Base-by-base conservation (phyloP, 495 filamentous ascomycete species). In the Arthonia radiata region DNA sequence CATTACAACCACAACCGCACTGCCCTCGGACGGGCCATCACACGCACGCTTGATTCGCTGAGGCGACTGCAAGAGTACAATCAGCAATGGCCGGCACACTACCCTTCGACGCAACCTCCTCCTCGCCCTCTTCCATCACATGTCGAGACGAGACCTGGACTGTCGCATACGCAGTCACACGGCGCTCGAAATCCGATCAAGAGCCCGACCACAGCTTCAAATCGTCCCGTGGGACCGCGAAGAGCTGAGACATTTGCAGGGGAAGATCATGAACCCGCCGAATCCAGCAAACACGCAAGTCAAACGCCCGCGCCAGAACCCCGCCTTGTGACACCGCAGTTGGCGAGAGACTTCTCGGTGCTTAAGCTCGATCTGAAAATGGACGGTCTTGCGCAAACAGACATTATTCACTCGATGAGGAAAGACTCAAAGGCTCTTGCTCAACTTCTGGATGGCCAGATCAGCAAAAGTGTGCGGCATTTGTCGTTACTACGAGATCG, bases 341-440 rank as follows among this genome's bases (percentile, higher is more conserved):
- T 93, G 31, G 79, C 82, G 3, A 79, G 92, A 28, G 77, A 97
- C 33, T 97, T 94, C 37, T 91, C 81, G 0, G 71, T 97, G 21
- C 49, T 97, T 30, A 97, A 94, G 49, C 49, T 97, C 32, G 82
- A 97, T 42, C 44, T 94, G 39, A 93, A 93, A 44, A 58, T 97
- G 19, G 82, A 81, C 11, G 58, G 71, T 7, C 39, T 90, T 22
- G 71, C 77, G 13, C 86, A 92, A 42, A 59, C 76, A 0, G 86
- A 93, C 36, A 60, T 94, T 13, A 83, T 93, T 11, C 89, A 94
- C 49, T 94, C 86, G n/a, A 47, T 94, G 37, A 82, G 93, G 42
- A 94, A 92, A 49, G 49, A 55, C 4, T 86, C 86, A 3, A 22
- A 22, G 11, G 19, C 19, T 22, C 67, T 97, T 35, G 86, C 86